A percentile compares a stretch with the other conserved stretches of the same genome.
phyloP scores from a whole-genome alignment of 2,329 filamentous ascomycete genomes.

The Fusarium armeniacum region DNA sequence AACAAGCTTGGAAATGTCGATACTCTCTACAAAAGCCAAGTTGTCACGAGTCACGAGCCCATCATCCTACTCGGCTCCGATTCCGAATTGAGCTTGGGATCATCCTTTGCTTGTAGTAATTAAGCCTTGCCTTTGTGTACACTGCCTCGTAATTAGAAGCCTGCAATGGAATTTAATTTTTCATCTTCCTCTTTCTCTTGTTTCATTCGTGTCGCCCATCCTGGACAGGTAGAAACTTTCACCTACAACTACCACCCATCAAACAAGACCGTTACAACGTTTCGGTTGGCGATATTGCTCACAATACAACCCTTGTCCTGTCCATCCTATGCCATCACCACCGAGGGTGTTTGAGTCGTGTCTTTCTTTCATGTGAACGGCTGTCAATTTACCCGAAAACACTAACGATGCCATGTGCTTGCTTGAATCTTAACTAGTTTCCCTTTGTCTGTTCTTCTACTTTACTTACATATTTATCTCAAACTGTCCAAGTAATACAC shows the following conservation, averaged over 20 bases:
- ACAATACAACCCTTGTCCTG: constrained; percentile 19
- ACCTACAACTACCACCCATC: background rate
- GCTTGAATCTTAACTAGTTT: constrained; percentile 24
- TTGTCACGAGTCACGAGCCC: constrained; percentile 48
- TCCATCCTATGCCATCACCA: constrained; percentile 10
- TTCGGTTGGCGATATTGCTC: constrained; percentile 1
- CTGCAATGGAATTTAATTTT: constrained; percentile 5
- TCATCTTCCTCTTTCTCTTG: background rate
- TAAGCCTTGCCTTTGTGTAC: constrained; percentile 10
- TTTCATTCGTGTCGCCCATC: background rate
- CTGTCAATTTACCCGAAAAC: constrained; percentile 24
- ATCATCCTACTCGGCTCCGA: constrained; percentile 40
- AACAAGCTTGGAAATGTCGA: constrained; percentile 35
- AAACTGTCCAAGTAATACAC: constrained; percentile 3
- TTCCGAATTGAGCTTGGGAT: constrained; percentile 38
- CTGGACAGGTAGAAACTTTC: background rate
- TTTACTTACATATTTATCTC: background rate
- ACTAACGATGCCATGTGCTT: constrained; percentile 40
- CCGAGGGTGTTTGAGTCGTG: constrained; percentile 39
- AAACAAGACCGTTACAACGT: constrained; percentile 13
- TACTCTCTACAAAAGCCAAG: background rate
- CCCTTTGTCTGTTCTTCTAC: constrained; percentile 23
- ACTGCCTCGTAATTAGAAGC: background rate
- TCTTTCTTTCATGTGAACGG: constrained; percentile 48
- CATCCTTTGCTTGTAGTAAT: constrained; percentile 10